Base-by-base conservation (phyloP, 169 alveolate genomes). In the Plasmodium vinckei region DNA sequence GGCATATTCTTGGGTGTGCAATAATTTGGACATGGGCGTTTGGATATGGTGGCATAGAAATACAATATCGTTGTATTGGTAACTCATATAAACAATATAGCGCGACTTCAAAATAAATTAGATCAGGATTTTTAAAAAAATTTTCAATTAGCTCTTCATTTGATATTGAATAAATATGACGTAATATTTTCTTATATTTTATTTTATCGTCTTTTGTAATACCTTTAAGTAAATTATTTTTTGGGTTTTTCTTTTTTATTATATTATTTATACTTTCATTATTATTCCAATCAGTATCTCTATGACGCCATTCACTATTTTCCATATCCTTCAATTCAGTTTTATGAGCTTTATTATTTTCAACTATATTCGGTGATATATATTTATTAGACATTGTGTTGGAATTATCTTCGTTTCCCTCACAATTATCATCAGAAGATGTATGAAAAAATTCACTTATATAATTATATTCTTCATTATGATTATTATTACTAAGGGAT, bases 11-110 rank as follows among this genome's bases (percentile, higher is more conserved):
- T 0, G 89, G 89, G 33, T 79, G 89, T n/a, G 89, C 89, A 25
- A 79, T 79, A 5, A 79, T 79, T 70, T 79, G 89, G 13, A 79
- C 89, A 57, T 79, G 89, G 10, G 89, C 89, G 68, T 79, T 79
- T 56, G 89, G 49, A 65, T 79, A 79, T 23, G 65, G 1, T 33
- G 89, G 89, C n/a, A 67, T 15, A 21, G 89, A 53, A 39, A 79
- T 79, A 19, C 69, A 13, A 60, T 79, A 79, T 25, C 89, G 56
- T 33, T 79, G 89, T 23, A 79, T 67, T 10, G 89, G 79, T 27
- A 79, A n/a, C 53, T 68, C 61, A 44, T 79, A 65, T 65, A 79
- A 60, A 33, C 89, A 79, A 47, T 79, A 65, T 54, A 79, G 67
- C 51, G 65, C 46, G 9, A 79, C 89, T 70, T 79, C 89, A 67